Conservation (phyloP, 441 rosid genomes). For the Erodium moschatum region DNA sequence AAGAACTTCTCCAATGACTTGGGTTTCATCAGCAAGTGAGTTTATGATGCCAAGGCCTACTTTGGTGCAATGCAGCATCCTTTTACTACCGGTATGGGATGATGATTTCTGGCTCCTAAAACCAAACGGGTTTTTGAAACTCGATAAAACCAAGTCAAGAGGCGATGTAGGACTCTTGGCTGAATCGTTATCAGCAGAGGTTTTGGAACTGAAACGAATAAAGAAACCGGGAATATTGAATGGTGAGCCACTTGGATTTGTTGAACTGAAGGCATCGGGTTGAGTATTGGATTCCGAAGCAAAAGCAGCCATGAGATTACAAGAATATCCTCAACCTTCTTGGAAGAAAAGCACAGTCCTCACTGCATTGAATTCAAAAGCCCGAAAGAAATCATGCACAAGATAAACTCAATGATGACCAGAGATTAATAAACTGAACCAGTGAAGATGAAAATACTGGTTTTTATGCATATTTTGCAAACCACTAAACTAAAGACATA, state of each 20-base stretch:
- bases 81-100: conserved; percentile 1
- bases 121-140: conserved; percentile 15
- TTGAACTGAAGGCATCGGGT: conserved; percentile 28
- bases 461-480: background rate
- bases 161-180: conserved; percentile 21
- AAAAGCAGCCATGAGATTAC: conserved; percentile 30
- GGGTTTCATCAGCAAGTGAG: conserved; percentile 23
- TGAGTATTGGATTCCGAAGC: conserved; percentile 25
- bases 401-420: no score
- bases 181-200: conserved; percentile 16
- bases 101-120: conserved; percentile 18
- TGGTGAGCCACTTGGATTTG: conserved; percentile 31
- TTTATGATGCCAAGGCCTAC: conserved; percentile 53
- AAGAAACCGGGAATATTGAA: conserved; percentile 31
- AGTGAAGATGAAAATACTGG: background rate
- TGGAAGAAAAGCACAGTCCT: conserved; percentile 20
- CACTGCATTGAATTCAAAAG: conserved; percentile 23
- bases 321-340: conserved; percentile 8
- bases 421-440: background rate
- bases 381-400: background rate
- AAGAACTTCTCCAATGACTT: conserved; percentile 17
- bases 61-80: conserved; percentile 28
- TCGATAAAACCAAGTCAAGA: conserved; percentile 19
- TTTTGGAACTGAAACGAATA: conserved; percentile 16
- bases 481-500: background rate